Conservation (phyloP, 2,329 filamentous ascomycete species). For the Ploettnerulaceae sp. region DNA sequence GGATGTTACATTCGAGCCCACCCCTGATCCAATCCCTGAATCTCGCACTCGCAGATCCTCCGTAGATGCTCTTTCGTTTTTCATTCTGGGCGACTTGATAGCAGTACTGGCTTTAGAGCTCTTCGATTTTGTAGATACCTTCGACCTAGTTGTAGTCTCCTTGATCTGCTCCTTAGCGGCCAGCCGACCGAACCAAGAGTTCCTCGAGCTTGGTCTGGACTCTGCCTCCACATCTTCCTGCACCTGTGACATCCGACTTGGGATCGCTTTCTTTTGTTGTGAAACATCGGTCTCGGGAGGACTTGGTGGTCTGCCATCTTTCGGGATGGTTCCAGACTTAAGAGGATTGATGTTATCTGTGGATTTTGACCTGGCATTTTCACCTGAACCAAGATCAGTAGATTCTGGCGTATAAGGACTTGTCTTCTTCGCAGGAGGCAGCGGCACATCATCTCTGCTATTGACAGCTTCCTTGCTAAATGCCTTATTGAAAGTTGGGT, state of each 20-base stretch:
- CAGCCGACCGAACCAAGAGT: slow-evolving; percentile 38
- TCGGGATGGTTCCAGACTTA: slow-evolving; percentile 41
- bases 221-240: slow-evolving; percentile 37
- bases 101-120: slow-evolving; percentile 53
- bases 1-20: slow-evolving; percentile 38
- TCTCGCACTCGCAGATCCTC: slow-evolving; percentile 12
- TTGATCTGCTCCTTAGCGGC: slow-evolving; percentile 33
- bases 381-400: slow-evolving; percentile 58
- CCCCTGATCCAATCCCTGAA: slow-evolving; percentile 29
- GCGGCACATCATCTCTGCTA: slow-evolving; percentile 38
- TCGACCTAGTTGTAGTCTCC: slow-evolving; percentile 43
- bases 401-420: slow-evolving; percentile 62
- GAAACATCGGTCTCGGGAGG: slow-evolving; percentile 60
- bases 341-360: slow-evolving; percentile 36
- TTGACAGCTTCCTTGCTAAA: slow-evolving; percentile 84
- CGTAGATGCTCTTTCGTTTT: slow-evolving; percentile 6
- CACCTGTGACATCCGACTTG: slow-evolving; percentile 35
- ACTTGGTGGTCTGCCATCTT: slow-evolving; percentile 52
- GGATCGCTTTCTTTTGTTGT: slow-evolving; percentile 35
- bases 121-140: slow-evolving; percentile 50
- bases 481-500: slow-evolving; percentile 81
- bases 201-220: slow-evolving; percentile 41
- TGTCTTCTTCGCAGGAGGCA: slow-evolving; percentile 22
- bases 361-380: slow-evolving; percentile 45
- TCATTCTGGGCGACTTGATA: slow-evolving; percentile 38